These are phyloP conservation scores for Annulohypoxylon nitens DNA, from an alignment of 495 filamentous ascomycete species.

Conservation along the genomic window DNA sequence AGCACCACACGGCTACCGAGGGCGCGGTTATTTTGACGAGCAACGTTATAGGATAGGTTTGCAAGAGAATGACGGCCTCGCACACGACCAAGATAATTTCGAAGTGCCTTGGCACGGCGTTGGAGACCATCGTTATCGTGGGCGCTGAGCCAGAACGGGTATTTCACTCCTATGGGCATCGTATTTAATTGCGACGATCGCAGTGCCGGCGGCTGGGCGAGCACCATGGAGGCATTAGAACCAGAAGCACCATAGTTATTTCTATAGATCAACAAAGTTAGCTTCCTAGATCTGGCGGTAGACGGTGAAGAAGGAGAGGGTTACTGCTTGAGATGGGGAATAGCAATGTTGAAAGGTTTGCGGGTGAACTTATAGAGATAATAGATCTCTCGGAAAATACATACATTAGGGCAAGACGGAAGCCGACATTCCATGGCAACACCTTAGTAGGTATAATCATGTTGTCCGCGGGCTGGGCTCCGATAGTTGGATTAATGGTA, in stretches of 20 bases:
- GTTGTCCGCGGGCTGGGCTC: constrained; percentile 43
- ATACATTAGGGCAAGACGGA: constrained; percentile 45
- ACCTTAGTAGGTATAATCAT: constrained; percentile 54
- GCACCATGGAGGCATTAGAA: constrained; percentile 41
- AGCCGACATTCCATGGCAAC: constrained; percentile 56
- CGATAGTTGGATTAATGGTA: constrained; percentile 53
- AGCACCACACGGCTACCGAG: constrained; percentile 51
- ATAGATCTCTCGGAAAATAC: no score
- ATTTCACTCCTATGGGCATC: background rate
- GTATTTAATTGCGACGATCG: background rate
- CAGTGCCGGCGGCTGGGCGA: constrained; percentile 47
- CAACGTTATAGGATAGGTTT: constrained; percentile 56
- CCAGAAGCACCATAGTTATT: constrained; percentile 50
- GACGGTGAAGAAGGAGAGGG: no score
- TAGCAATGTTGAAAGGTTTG: no score
- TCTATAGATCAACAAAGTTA: no score
- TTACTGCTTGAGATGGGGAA: no score
- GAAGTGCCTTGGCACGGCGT: background rate
- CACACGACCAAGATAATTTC: background rate
- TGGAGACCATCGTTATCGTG: background rate
- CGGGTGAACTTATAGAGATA: no score
- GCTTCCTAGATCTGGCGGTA: no score
- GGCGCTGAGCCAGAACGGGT: constrained; percentile 16
- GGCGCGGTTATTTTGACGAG: constrained; percentile 50
- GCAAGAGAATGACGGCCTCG: constrained; percentile 19